Conservation (phyloP, 1,139 yeast genomes). For the Blastobotrys persicus region DNA sequence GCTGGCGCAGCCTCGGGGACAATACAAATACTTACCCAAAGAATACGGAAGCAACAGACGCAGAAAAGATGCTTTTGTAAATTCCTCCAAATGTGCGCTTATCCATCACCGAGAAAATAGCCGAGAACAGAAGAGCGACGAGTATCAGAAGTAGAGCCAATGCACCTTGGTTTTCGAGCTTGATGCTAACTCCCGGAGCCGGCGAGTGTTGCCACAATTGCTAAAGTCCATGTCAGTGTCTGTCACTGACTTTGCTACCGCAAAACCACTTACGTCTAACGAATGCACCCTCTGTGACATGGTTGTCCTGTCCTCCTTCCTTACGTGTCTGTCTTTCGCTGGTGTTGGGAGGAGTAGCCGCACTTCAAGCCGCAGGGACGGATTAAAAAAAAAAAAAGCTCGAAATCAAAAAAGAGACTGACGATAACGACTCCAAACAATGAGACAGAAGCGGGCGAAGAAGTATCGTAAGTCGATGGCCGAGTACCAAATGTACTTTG, state of each 20-base stretch:
- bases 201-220: slow-evolving; percentile 11
- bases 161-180: slow-evolving; percentile 10
- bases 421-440: too few species aligned
- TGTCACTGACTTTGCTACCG: neutral
- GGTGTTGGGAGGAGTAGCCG: too few species aligned
- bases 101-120: slow-evolving; percentile 27
- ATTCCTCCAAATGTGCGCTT: slow-evolving; percentile 27
- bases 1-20: neutral
- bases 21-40: slow-evolving; percentile 33
- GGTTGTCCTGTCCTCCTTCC: neutral
- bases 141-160: slow-evolving; percentile 13
- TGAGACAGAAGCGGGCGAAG: slow-evolving; percentile 97
- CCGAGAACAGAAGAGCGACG: slow-evolving; percentile 25
- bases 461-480: slow-evolving; percentile 90
- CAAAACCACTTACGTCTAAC: neutral
- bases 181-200: slow-evolving; percentile 1
- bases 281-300: neutral
- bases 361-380: too few species aligned
- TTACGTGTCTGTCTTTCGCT: neutral
- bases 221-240: neutral
- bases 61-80: slow-evolving; percentile 25
- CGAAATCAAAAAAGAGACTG: too few species aligned
- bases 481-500: slow-evolving; percentile 78
- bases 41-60: slow-evolving; percentile 34
- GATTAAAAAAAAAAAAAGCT: too few species aligned